phyloP scores from a whole-genome alignment of 2,329 filamentous ascomycete genomes.

The Penicillium hordei region DNA sequence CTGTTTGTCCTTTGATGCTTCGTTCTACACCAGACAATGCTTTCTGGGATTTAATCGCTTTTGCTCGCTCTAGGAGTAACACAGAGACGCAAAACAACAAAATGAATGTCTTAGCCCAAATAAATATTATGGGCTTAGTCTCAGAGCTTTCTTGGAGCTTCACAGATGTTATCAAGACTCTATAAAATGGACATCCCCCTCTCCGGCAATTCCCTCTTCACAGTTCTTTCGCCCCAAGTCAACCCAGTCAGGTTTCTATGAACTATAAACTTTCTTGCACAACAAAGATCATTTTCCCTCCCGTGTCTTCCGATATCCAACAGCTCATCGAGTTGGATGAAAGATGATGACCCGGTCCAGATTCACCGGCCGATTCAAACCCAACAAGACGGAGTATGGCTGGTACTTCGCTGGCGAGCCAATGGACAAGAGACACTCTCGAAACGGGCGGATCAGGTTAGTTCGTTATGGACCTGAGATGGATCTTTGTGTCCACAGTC shows the following conservation, averaged over 20 bases:
- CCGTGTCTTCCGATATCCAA: not conserved
- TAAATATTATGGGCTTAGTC: conserved; percentile 6
- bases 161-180: not conserved
- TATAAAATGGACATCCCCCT: conserved; percentile 1
- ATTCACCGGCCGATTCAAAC: conserved; percentile 1
- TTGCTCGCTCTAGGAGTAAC: not conserved
- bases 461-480: conserved; percentile 2
- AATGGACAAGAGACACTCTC: conserved; percentile 5
- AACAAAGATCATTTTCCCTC: not conserved
- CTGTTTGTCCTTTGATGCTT: not conserved
- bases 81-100: not conserved
- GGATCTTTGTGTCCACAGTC: conserved; percentile 3
- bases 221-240: conserved; percentile 5
- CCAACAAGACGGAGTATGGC: not conserved
- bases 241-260: not conserved
- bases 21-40: not conserved
- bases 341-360: conserved; percentile 1
- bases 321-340: not conserved
- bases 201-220: conserved; percentile 5
- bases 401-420: conserved; percentile 10
- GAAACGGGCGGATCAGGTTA: conserved; percentile 2
- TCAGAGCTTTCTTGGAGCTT: not conserved
- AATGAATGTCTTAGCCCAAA: conserved; percentile 4
- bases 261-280: not conserved
- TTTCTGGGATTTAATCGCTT: not conserved